A percentile compares a stretch with the other conserved stretches of the same genome.
Conservation (phyloP, 2,329 filamentous ascomycete species). For the Arthrobotrys entomopaga region DNA sequence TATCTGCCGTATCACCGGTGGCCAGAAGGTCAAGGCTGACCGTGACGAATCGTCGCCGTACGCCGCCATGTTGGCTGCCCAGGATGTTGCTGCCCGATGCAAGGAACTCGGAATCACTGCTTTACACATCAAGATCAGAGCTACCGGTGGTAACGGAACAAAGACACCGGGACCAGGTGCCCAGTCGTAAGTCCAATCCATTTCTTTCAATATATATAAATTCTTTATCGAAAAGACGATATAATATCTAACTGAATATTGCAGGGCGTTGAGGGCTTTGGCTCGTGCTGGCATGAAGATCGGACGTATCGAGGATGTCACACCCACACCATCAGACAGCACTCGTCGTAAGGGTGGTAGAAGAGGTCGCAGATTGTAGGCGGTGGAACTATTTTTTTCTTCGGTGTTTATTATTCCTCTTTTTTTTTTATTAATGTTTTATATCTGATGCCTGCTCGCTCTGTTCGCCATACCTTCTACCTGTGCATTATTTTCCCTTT, state of each 20-base stretch:
- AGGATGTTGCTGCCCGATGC: slow-evolving; percentile 94
- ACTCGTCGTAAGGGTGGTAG: slow-evolving; percentile 99
- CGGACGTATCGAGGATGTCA: slow-evolving; percentile 99
- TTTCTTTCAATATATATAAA: not conserved
- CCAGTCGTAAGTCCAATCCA: slow-evolving; percentile 71
- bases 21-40: slow-evolving; percentile 99
- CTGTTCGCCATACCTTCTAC: slow-evolving; percentile 50
- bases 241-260: slow-evolving; percentile 4
- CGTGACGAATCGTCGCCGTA: slow-evolving; percentile 99
- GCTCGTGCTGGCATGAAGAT: slow-evolving; percentile 99
- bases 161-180: slow-evolving; percentile 99
- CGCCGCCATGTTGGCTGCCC: slow-evolving; percentile 99
- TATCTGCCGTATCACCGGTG: slow-evolving; percentile 99
- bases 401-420: slow-evolving; percentile 19
- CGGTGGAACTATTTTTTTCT: slow-evolving; percentile 59
- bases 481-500: slow-evolving; percentile 51
- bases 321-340: slow-evolving; percentile 97
- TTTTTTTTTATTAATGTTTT: slow-evolving; percentile 21
- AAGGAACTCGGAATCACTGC: slow-evolving; percentile 88
- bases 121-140: slow-evolving; percentile 99
- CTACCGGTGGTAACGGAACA: slow-evolving; percentile 99
- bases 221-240: slow-evolving; percentile 14
- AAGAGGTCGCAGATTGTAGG: slow-evolving; percentile 99
- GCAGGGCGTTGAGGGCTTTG: slow-evolving; percentile 86
- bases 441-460: slow-evolving; percentile 16